Evolutionary conservation across 1,284 basidiomycete species (phyloP), one percentile per base, ranked within the genome.

Genomic region (Cryptococcus jaspeensis): DNA sequence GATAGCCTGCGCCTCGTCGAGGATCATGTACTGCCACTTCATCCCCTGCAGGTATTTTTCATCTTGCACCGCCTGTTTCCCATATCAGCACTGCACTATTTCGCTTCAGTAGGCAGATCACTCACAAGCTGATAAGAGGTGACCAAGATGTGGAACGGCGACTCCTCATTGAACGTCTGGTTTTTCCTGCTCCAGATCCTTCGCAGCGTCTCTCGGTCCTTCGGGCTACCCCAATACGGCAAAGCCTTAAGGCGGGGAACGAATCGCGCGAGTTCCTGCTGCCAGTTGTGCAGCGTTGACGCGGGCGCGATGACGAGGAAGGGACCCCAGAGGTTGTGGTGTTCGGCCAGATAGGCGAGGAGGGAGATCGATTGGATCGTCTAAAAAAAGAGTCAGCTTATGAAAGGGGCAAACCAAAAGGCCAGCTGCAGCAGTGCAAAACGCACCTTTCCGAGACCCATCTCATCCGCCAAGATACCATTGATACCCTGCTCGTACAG

Each of bases 21-120:
- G 83, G 57, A 99, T 87, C 96, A 99, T 99, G 75, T 99, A 99
- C 80, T 99, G 96, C 96, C 96, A 99, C 73, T 94, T 96, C 68
- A 99, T 88, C 38, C 90, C 85, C 74, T 96, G 90, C 78, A 99
- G 97, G 79, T 99, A 98, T 72, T 97, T 93, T 70, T 97, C 94
- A 75, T 99, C 96, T 80, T 91, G 90, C 9, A 93, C 94, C 40
- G 97, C 86, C 89, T 91, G 65, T 20, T 28, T 9, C 13, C 25
- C 12, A 16, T 18, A 12, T 49, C 47, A 49, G 25, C 47, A 11
- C 28, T 9, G 28, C 22, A 28, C 20, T 25, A 12, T 8, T 18
- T 2, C 16, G 11, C 20, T 16, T 18, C 38, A 12, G n/a, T 18
- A 11, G 13, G 15, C 18, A 32, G 16, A 18, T 16, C n/a, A 80